These are phyloP conservation scores for Cyclaneusma minus DNA, from an alignment of 2,329 filamentous ascomycete genomes.

Conservation along the genomic window DNA sequence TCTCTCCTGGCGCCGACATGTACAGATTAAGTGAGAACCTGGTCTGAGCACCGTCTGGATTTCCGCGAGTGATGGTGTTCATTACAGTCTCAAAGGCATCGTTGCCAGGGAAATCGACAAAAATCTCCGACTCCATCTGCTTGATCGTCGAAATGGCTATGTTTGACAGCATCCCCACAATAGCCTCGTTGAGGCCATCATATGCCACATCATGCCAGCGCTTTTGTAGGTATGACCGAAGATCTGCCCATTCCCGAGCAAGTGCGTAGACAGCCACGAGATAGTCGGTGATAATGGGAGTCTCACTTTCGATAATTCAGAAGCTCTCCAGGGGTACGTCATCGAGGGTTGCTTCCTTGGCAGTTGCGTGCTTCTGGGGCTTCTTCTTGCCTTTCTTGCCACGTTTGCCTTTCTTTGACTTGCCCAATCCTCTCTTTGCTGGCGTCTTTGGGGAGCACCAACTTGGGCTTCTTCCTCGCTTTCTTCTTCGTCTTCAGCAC, in stretches of 20 bases:
- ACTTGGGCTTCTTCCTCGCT: constrained; percentile 6
- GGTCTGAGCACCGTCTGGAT: constrained; percentile 18
- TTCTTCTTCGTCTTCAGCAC: constrained; percentile 6
- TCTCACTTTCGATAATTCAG: constrained; percentile 24
- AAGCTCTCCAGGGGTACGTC: constrained; percentile 28
- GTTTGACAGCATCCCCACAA: constrained; percentile 27
- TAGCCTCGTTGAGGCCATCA: constrained; percentile 25
- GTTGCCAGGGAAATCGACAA: constrained; percentile 28
- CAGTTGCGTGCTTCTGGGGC: constrained; percentile 13
- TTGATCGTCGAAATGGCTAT: constrained; percentile 26
- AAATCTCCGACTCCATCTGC: constrained; percentile 22
- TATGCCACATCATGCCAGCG: constrained; percentile 30
- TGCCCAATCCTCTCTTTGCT: constrained; percentile 9
- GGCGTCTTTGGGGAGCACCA: constrained; percentile 8
- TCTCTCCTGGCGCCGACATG: constrained; percentile 6
- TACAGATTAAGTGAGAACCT: constrained; percentile 12
- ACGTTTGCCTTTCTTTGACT: constrained; percentile 17
- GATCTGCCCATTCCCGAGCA: constrained; percentile 20
- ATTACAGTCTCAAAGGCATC: constrained; percentile 27
- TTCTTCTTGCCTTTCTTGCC: constrained; percentile 15
- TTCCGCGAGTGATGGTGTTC: constrained; percentile 23
- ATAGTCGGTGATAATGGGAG: constrained; percentile 24
- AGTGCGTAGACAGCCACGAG: constrained; percentile 26
- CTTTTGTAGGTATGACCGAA: constrained; percentile 24
- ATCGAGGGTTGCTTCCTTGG: constrained; percentile 14